Conservation (phyloP, 208 protist species). For the Angomonas deanei region DNA sequence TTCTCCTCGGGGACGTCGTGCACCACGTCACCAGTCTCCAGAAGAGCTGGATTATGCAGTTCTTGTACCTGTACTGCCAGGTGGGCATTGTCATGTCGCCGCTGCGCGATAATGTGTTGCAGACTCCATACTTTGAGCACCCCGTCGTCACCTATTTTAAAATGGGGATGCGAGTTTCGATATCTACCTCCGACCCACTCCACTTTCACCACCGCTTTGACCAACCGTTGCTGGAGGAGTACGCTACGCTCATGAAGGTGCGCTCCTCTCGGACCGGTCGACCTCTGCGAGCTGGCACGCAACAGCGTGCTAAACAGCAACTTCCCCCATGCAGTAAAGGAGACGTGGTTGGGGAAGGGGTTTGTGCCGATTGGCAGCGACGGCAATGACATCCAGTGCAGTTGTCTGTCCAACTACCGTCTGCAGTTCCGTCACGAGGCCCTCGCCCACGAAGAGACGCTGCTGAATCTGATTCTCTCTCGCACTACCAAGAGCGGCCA, state of each 20-base stretch:
- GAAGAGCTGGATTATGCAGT: conserved; percentile 96
- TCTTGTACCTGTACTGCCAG: conserved; percentile 96
- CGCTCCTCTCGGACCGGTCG: conserved; percentile 65
- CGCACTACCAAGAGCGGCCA: conserved; percentile 46
- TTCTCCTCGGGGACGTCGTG: conserved; percentile 93
- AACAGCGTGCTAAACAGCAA: conserved; percentile 89
- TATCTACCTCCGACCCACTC: conserved; percentile 96
- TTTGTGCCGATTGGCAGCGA: conserved; percentile 29
- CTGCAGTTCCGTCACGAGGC: conserved; percentile 79
- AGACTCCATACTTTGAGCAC: conserved; percentile 93
- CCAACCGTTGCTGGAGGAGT: conserved; percentile 85
- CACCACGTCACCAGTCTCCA: conserved; percentile 94
- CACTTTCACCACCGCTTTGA: conserved; percentile 85
- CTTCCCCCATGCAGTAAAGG: conserved; percentile 70
- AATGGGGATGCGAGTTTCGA: conserved; percentile 93
- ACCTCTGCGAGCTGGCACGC: conserved; percentile 81
- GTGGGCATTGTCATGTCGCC: conserved; percentile 97
- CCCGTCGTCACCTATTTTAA: conserved; percentile 93
- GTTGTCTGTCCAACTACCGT: conserved; percentile 72
- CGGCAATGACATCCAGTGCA: conserved; percentile 62
- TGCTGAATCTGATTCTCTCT: conserved; percentile 69
- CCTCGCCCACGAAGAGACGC: conserved; percentile 68
- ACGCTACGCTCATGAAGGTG: conserved; percentile 83
- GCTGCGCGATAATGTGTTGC: conserved; percentile 96
- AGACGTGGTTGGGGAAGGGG: conserved; percentile 64